Percentiles rank a stretch among this genome's conserved stretches.
Conservation (phyloP, 768 basidiomycete genomes). For the Serendipita indica region DNA sequence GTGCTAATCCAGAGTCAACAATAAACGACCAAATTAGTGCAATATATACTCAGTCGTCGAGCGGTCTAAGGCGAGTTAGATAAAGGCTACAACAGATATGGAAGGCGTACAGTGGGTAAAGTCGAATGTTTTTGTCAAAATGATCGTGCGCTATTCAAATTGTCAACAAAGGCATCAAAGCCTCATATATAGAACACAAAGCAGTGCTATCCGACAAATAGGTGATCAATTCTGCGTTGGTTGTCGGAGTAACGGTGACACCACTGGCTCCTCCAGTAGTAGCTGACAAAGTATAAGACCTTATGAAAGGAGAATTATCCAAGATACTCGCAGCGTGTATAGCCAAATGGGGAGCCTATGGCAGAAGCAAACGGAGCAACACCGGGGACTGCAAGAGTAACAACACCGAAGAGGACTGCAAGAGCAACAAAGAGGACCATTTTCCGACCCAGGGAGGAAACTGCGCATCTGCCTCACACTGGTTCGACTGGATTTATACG, state of each 20-base stretch:
- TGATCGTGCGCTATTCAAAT: background rate
- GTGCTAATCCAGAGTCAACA: background rate
- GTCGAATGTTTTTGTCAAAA: slow-evolving; percentile 10
- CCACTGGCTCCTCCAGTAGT: slow-evolving; percentile 11
- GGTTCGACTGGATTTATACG: too few species aligned
- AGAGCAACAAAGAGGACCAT: too few species aligned
- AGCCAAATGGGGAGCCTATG: background rate
- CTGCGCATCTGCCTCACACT: too few species aligned
- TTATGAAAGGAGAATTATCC: background rate
- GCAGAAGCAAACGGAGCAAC: background rate
- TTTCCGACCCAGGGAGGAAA: too few species aligned
- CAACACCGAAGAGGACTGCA: too few species aligned
- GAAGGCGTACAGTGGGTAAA: slow-evolving; percentile 4
- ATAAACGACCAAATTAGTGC: too few species aligned
- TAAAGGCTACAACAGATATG: background rate
- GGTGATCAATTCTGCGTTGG: slow-evolving; percentile 9
- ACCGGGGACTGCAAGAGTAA: background rate
- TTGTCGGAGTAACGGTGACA: slow-evolving; percentile 1
- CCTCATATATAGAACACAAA: background rate
- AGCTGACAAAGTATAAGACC: background rate
- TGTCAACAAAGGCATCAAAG: background rate
- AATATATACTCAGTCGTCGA: background rate
- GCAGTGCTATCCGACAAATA: slow-evolving; percentile 9
- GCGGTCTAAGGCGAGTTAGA: background rate
- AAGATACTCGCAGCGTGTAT: background rate